phyloP scores from a whole-genome alignment of 345 rosid species.

The Lagerstroemia speciosa region DNA sequence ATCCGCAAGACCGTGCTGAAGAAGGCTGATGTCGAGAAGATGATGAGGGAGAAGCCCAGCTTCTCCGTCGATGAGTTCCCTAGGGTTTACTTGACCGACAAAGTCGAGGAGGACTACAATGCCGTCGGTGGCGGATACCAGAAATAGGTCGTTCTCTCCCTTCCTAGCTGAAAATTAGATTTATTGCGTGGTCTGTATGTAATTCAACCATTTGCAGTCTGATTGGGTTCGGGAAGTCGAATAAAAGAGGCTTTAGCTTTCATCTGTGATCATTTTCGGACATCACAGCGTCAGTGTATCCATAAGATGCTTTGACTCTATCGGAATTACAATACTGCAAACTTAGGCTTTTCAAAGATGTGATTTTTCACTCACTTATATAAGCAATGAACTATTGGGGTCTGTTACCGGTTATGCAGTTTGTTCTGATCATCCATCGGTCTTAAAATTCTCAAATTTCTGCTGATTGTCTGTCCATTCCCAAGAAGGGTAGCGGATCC shows the following conservation, averaged over 20 bases:
- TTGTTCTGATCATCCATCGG: not conserved
- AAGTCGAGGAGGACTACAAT: slow-evolving; percentile 57
- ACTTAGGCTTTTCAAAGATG: not conserved
- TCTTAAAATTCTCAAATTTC: not conserved
- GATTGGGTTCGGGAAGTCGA: not conserved
- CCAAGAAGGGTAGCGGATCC: not conserved
- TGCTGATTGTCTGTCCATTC: not conserved
- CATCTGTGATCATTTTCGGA: not conserved
- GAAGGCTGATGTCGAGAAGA: slow-evolving; percentile 64
- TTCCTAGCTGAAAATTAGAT: not conserved
- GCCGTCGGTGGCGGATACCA: slow-evolving; percentile 64
- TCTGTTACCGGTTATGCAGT: not conserved
- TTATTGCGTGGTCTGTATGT: not conserved
- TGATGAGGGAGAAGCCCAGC: slow-evolving; percentile 66
- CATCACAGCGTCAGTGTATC: not conserved
- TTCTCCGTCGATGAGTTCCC: slow-evolving; percentile 68
- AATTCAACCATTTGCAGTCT: not conserved
- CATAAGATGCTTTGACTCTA: not conserved
- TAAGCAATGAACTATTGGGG: not conserved
- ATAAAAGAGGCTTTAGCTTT: not conserved
- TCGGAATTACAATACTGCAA: not conserved
- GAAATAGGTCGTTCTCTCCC: slow-evolving; percentile 23
- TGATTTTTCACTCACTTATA: not conserved
- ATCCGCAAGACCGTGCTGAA: slow-evolving; percentile 56
- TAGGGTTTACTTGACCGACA: slow-evolving; percentile 56